These are phyloP conservation scores for Mortierella sp. DNA, from an alignment of 371 early-diverging fungal species.

Conservation along the genomic window DNA sequence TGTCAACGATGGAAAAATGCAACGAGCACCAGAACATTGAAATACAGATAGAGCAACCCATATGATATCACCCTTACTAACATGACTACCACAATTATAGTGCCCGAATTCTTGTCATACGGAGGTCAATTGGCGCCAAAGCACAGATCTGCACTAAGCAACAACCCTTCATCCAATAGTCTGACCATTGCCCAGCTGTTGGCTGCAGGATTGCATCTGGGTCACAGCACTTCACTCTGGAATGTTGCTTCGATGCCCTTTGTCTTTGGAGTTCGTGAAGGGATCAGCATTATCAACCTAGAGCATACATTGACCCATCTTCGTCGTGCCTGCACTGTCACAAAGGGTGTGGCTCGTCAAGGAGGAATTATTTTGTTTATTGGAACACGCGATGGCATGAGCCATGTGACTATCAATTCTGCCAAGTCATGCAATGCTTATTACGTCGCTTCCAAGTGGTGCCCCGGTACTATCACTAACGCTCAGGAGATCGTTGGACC, in stretches of 20 bases:
- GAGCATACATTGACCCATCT: slow-evolving; percentile 93
- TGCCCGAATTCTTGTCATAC: slow-evolving; percentile 52
- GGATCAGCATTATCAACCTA: slow-evolving; percentile 94
- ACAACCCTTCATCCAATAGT: slow-evolving; percentile 39
- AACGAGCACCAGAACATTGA: neutral
- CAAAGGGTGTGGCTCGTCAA: slow-evolving; percentile 77
- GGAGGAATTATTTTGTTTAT: slow-evolving; percentile 93
- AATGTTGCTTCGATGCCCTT: slow-evolving; percentile 87
- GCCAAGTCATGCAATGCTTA: slow-evolving; percentile 84
- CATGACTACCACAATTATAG: slow-evolving; percentile 9
- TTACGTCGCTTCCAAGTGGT: slow-evolving; percentile 88
- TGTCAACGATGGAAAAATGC: neutral
- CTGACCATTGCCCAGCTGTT: slow-evolving; percentile 80
- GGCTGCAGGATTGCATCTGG: slow-evolving; percentile 93
- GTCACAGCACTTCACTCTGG: slow-evolving; percentile 86
- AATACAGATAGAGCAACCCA: neutral
- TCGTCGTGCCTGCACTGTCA: slow-evolving; percentile 85
- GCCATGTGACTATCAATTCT: slow-evolving; percentile 81
- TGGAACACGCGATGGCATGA: slow-evolving; percentile 82
- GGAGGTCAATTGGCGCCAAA: slow-evolving; percentile 51
- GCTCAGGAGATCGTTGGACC: slow-evolving; percentile 75
- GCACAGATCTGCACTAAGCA: slow-evolving; percentile 31
- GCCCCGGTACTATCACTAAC: slow-evolving; percentile 94
- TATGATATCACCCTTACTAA: neutral
- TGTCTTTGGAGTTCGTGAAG: slow-evolving; percentile 92